phyloP scores from a whole-genome alignment of 176 grass and related monocot genomes.

The Ensete glaucum region DNA sequence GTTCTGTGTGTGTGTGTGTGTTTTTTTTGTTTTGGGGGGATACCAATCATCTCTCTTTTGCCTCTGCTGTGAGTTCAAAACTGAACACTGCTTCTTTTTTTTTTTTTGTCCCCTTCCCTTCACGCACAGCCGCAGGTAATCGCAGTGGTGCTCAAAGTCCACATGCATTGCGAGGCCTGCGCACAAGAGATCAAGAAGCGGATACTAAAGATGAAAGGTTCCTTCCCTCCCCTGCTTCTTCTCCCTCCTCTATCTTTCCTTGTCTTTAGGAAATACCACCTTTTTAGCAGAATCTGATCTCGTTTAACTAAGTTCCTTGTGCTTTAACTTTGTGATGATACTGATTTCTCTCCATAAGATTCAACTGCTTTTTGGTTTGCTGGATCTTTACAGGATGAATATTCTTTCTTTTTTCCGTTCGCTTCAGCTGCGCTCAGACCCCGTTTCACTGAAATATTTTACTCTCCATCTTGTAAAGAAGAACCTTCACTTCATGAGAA shows the following conservation, averaged over 20 bases:
- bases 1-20: no score
- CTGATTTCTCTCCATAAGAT: neutral
- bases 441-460: no score
- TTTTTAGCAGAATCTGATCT: neutral
- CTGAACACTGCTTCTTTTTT: neutral
- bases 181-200: conserved; percentile 18
- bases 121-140: conserved; percentile 3
- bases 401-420: no score
- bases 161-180: conserved; percentile 26
- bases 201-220: conserved; percentile 24
- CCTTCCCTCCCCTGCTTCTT: neutral
- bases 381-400: no score
- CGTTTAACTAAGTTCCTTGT: neutral
- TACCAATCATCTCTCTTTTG: neutral
- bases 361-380: neutral
- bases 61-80: neutral
- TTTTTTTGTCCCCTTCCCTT: neutral
- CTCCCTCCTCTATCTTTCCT: neutral
- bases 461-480: no score
- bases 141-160: conserved; percentile 15
- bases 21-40: no score
- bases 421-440: no score
- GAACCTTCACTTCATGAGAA: no score
- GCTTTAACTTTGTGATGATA: neutral
- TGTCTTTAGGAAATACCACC: neutral